Conservation (phyloP, 2,329 filamentous ascomycete genomes). For the Allantophomopsis cytisporea region DNA sequence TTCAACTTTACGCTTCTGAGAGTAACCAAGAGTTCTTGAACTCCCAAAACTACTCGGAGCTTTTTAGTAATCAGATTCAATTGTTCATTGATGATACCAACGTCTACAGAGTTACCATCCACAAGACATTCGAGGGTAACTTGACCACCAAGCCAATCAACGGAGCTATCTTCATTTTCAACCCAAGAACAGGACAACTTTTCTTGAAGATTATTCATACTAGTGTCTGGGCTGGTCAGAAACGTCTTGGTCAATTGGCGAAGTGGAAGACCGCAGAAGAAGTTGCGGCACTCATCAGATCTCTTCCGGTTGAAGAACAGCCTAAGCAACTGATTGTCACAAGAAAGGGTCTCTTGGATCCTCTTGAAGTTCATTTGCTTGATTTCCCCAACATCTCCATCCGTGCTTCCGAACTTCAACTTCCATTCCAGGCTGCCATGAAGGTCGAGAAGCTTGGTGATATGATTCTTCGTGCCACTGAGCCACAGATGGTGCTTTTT, state of each 20-base stretch:
- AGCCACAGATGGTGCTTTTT: constrained; percentile 99
- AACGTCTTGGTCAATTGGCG: constrained; percentile 92
- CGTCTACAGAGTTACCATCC: constrained; percentile 97
- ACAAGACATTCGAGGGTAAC: constrained; percentile 99
- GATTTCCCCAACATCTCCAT: constrained; percentile 99
- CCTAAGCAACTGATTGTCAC: constrained; percentile 98
- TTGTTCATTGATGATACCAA: constrained; percentile 99
- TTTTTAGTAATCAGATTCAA: constrained; percentile 98
- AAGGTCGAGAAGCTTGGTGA: constrained; percentile 98
- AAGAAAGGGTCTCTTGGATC: constrained; percentile 90
- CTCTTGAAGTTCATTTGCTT: constrained; percentile 88
- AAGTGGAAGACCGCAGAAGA: constrained; percentile 99
- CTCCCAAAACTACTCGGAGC: constrained; percentile 96
- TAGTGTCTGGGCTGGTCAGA: constrained; percentile 97
- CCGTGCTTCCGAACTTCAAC: constrained; percentile 86
- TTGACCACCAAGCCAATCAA: constrained; percentile 99
- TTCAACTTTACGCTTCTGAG: constrained; percentile 95
- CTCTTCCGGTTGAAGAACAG: constrained; percentile 91
- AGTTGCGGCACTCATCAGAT: constrained; percentile 93
- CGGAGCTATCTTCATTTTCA: constrained; percentile 99
- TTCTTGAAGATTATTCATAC: constrained; percentile 99
- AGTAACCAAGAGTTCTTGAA: constrained; percentile 99
- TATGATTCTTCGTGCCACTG: constrained; percentile 95
- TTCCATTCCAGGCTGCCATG: constrained; percentile 99
- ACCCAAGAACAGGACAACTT: constrained; percentile 91